These are phyloP conservation scores for Colletotrichum sp. DNA, from an alignment of 2,329 filamentous ascomycete genomes.

Conservation along the genomic window DNA sequence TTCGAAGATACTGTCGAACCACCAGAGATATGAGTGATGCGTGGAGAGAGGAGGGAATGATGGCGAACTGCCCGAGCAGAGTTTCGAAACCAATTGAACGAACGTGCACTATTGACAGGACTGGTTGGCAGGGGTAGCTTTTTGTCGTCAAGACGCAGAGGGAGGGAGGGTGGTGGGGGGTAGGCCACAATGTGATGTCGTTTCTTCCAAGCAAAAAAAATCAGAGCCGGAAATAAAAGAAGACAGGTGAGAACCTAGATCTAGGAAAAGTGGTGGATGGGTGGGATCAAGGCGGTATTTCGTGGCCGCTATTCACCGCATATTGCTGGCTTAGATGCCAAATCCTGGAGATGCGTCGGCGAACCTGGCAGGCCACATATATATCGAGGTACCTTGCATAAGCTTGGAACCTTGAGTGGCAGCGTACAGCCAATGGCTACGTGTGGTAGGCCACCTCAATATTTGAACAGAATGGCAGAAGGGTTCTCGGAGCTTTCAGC, in stretches of 20 bases:
- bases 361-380: neutral
- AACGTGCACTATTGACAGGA: neutral
- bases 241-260: neutral
- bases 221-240: neutral
- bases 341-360: neutral
- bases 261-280: neutral
- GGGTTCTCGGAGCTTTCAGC: neutral
- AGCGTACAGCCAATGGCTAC: neutral
- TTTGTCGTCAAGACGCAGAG: neutral
- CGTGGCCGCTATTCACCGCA: conserved; percentile 1
- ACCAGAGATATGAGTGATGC: neutral
- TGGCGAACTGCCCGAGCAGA: neutral
- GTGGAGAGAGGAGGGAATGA: neutral
- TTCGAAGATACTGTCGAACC: neutral
- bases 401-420: neutral
- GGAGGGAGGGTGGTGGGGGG: neutral
- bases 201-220: neutral
- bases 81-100: neutral
- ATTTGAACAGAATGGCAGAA: neutral
- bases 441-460: neutral
- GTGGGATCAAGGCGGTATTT: neutral
- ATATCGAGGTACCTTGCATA: neutral
- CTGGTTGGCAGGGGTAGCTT: neutral
- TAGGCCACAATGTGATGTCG: neutral
- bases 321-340: neutral